phyloP scores from a whole-genome alignment of 177 flowering plant species.

The Tripterygium wilfordii region DNA sequence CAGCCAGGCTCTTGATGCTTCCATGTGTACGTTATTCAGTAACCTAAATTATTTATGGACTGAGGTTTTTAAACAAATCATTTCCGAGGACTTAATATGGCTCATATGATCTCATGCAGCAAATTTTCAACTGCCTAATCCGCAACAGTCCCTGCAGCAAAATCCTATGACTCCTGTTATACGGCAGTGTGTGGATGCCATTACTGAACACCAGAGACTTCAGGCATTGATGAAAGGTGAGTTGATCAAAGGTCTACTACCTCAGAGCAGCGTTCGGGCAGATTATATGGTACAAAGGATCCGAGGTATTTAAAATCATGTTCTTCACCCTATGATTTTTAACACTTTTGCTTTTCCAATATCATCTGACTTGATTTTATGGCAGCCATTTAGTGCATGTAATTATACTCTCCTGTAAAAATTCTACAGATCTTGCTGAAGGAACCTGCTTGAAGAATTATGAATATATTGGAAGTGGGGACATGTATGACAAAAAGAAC shows the following conservation, averaged over 20 bases:
- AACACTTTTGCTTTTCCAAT: neutral
- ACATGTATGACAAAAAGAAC: conserved; percentile 75
- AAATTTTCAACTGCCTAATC: conserved; percentile 35
- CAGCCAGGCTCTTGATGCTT: conserved; percentile 70
- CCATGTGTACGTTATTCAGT: conserved; percentile 33
- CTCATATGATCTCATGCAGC: conserved; percentile 41
- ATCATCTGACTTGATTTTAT: neutral
- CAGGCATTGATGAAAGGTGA: conserved; percentile 90
- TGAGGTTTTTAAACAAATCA: neutral
- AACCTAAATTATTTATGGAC: neutral
- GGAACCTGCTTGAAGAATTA: conserved; percentile 95
- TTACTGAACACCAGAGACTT: conserved; percentile 91
- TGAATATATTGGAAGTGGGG: conserved; percentile 76
- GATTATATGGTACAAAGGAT: conserved; percentile 84
- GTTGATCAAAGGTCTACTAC: conserved; percentile 81
- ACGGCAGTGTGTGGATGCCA: conserved; percentile 87
- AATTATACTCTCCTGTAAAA: conserved; percentile 1
- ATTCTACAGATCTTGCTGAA: conserved; percentile 73
- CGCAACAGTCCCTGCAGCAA: conserved; percentile 55
- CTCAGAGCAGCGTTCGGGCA: conserved; percentile 80
- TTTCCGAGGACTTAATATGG: conserved; percentile 1
- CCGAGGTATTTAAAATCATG: conserved; percentile 37
- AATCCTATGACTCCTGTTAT: conserved; percentile 45
- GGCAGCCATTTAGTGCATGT: neutral
- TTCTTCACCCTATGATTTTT: neutral